Percentiles rank a stretch among this genome's conserved stretches.
phyloP scores from a whole-genome alignment of 2,329 filamentous ascomycete genomes.

The Colletotrichum shisoi region DNA sequence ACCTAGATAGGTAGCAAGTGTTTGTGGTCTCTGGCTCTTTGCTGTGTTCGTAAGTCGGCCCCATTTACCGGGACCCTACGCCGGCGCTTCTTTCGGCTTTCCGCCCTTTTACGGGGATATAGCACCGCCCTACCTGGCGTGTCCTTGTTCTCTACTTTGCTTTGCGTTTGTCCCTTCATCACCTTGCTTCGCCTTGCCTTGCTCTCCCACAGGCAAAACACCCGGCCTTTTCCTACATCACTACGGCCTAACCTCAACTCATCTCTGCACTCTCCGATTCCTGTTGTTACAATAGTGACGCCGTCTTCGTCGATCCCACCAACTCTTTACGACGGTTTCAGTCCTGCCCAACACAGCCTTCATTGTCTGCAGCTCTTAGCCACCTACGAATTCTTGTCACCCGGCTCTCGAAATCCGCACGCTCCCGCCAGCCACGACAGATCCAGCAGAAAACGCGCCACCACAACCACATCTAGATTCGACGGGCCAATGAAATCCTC shows the following conservation, averaged over 20 bases:
- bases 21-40: no score
- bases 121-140: constrained; percentile 3
- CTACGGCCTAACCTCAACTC: not conserved
- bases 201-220: not conserved
- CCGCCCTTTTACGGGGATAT: constrained; percentile 17
- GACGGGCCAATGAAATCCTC: constrained; percentile 29
- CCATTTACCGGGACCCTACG: not conserved
- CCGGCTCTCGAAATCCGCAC: not conserved
- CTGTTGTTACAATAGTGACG: constrained; percentile 14
- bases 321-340: constrained; percentile 24
- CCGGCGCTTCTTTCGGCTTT: constrained; percentile 18
- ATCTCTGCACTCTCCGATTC: not conserved
- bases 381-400: not conserved
- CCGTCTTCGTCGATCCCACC: constrained; percentile 8
- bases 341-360: constrained; percentile 18
- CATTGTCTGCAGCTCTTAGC: constrained; percentile 17
- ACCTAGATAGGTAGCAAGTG: no score
- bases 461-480: constrained; percentile 1
- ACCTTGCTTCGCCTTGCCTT: not conserved
- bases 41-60: not conserved
- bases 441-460: constrained; percentile 34
- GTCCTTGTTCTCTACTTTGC: not conserved
- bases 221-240: not conserved
- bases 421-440: constrained; percentile 16
- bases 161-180: not conserved